phyloP scores from a whole-genome alignment of 306 rosid genomes.

The Acacia melanoxylon region DNA sequence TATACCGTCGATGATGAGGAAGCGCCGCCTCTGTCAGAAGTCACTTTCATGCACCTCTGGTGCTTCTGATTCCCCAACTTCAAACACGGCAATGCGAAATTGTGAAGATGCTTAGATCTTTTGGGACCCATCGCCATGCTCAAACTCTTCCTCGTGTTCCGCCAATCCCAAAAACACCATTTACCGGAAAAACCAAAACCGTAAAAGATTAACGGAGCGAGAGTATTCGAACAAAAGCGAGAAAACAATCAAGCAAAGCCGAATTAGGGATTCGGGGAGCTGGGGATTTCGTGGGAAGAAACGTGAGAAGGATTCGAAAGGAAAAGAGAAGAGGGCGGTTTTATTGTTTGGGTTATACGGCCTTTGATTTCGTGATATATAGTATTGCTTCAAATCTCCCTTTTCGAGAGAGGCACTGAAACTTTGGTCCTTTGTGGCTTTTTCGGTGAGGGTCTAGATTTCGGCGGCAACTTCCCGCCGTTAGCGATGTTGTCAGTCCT shows the following conservation, averaged over 20 bases:
- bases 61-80: conserved; percentile 90
- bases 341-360: conserved; percentile 64
- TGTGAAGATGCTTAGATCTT: conserved; percentile 81
- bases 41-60: conserved; percentile 69
- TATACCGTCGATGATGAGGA: too few species aligned
- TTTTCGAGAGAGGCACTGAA: conserved; percentile 47
- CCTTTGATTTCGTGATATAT: too few species aligned
- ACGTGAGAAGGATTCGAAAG: not conserved
- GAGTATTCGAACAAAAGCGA: not conserved
- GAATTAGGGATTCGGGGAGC: conserved; percentile 2
- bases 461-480: conserved; percentile 29
- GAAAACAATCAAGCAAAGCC: not conserved
- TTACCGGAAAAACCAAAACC: conserved; percentile 14
- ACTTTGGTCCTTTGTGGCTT: conserved; percentile 54
- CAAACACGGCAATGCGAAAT: conserved; percentile 76
- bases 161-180: conserved; percentile 57
- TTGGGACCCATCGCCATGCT: conserved; percentile 70
- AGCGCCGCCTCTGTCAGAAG: not conserved
- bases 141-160: conserved; percentile 20
- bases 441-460: conserved; percentile 45
- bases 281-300: not conserved
- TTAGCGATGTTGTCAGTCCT: conserved; percentile 50
- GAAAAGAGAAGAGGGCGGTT: conserved; percentile 36
- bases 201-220: not conserved
- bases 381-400: too few species aligned